These are phyloP conservation scores for Wickerhamomyces rabaulensis DNA, from an alignment of 805 yeast genomes.

Conservation along the genomic window DNA sequence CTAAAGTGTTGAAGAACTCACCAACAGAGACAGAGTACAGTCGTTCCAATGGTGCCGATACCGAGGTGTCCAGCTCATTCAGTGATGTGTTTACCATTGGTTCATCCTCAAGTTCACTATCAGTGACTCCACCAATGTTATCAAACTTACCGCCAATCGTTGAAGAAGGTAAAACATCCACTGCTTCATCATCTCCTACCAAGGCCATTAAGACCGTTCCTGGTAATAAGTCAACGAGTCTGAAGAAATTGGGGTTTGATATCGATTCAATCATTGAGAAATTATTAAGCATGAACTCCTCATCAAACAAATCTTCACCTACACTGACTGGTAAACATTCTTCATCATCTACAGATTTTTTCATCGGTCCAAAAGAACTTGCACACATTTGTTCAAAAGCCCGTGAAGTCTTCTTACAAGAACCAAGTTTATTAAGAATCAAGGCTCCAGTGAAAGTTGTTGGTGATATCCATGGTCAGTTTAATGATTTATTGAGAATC, in stretches of 20 bases:
- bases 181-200: background rate
- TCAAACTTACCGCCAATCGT: conserved; percentile 18
- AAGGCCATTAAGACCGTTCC: background rate
- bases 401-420: conserved; percentile 81
- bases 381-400: conserved; percentile 80
- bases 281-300: conserved; percentile 33
- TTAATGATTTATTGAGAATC: conserved; percentile 81
- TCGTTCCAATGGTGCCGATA: background rate
- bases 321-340: conserved; percentile 8
- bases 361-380: conserved; percentile 47
- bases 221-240: conserved; percentile 1
- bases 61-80: conserved; percentile 23
- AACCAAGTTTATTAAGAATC: conserved; percentile 84
- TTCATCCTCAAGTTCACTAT: conserved; percentile 20
- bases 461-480: conserved; percentile 97
- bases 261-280: conserved; percentile 61
- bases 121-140: conserved; percentile 19
- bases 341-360: conserved; percentile 14
- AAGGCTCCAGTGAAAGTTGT: conserved; percentile 76
- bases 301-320: conserved; percentile 13
- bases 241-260: conserved; percentile 30
- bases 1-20: conserved; percentile 25
- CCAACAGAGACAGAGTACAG: background rate
- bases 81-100: conserved; percentile 23
- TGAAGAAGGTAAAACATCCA: conserved; percentile 12